These are phyloP conservation scores for Penicillium maclennaniae DNA, from an alignment of 495 filamentous ascomycete species.

Conservation along the genomic window DNA sequence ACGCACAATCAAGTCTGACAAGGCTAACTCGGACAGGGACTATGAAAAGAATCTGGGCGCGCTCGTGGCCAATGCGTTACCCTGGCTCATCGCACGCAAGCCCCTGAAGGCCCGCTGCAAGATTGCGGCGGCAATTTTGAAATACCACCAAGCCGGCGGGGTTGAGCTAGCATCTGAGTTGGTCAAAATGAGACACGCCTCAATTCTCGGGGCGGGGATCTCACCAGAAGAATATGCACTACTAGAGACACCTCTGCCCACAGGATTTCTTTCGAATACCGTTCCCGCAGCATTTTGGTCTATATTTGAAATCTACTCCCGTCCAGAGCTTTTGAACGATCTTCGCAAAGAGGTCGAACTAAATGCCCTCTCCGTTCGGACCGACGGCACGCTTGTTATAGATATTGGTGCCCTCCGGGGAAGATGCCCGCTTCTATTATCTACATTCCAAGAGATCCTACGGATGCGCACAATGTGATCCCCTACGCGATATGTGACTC, in stretches of 20 bases:
- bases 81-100: constrained; percentile 40
- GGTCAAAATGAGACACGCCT: constrained; percentile 30
- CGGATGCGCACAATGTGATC: constrained; percentile 22
- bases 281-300: constrained; percentile 45
- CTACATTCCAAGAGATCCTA: constrained; percentile 39
- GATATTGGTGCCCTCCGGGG: constrained; percentile 36
- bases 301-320: constrained; percentile 37
- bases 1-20: not conserved
- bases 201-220: constrained; percentile 26
- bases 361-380: constrained; percentile 16
- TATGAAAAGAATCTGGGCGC: constrained; percentile 39
- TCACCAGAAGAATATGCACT: constrained; percentile 39
- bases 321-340: constrained; percentile 34
- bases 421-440: constrained; percentile 34
- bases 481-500: constrained; percentile 22
- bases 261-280: constrained; percentile 46
- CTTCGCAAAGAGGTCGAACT: constrained; percentile 30
- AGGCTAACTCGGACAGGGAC: constrained; percentile 27
- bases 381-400: constrained; percentile 19
- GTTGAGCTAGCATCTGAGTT: constrained; percentile 31
- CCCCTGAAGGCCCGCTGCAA: constrained; percentile 34
- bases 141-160: constrained; percentile 36
- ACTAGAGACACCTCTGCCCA: constrained; percentile 32
- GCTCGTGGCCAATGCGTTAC: constrained; percentile 30
- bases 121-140: constrained; percentile 34